Conservation (phyloP, 805 yeast species). For the Maudiozyma pseudohumilis region DNA sequence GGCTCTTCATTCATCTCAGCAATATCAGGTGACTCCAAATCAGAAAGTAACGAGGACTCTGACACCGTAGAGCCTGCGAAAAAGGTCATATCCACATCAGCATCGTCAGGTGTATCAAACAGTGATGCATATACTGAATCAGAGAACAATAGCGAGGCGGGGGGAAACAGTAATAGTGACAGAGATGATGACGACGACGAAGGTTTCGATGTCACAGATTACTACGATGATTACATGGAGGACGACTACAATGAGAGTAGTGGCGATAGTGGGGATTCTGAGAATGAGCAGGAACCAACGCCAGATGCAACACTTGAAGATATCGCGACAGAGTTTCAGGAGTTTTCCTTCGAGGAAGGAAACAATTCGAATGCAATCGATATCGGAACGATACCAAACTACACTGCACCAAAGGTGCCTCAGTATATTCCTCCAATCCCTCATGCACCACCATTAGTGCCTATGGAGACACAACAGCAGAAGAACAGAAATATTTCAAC, state of each 20-base stretch:
- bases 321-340: background rate
- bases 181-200: background rate
- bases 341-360: background rate
- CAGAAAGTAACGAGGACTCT: background rate
- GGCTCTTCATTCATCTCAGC: background rate
- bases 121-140: background rate
- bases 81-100: background rate
- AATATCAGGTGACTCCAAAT: background rate
- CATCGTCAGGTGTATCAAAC: background rate
- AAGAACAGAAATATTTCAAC: background rate
- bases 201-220: constrained; percentile 6
- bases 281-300: background rate
- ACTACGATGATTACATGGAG: constrained; percentile 6
- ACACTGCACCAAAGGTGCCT: background rate
- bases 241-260: background rate
- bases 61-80: background rate
- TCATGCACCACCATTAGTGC: background rate
- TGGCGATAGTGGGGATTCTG: background rate
- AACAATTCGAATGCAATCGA: background rate
- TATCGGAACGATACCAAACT: background rate
- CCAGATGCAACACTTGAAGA: background rate
- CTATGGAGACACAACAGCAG: background rate
- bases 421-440: constrained; percentile 1
- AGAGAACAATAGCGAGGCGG: background rate
- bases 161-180: background rate